Conservation (phyloP, 140 eudicot species). For the Flaveria floridana region DNA sequence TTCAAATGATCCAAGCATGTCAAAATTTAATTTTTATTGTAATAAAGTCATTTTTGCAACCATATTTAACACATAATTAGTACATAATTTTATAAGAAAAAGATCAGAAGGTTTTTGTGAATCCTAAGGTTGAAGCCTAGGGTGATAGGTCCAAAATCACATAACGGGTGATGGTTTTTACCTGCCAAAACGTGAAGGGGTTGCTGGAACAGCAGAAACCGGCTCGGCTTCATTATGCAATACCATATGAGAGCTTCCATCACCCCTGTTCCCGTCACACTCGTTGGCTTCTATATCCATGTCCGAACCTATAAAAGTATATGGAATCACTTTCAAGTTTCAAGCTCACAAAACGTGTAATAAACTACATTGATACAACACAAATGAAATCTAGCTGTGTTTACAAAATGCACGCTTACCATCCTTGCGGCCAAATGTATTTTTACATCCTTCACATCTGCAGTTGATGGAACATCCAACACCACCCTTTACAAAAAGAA, state of each 20-base stretch:
- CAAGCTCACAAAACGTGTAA: too few relatives aligned
- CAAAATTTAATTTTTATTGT: background rate
- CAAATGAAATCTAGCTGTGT: background rate
- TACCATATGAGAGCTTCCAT: slow-evolving; percentile 37
- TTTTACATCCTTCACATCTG: slow-evolving; percentile 93
- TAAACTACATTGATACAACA: too few relatives aligned
- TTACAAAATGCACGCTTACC: slow-evolving; percentile 45
- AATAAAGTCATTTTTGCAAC: background rate
- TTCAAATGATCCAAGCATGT: background rate
- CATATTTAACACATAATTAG: background rate
- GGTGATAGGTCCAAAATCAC: background rate
- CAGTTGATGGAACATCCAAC: slow-evolving; percentile 89
- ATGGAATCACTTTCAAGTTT: background rate
- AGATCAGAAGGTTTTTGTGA: background rate
- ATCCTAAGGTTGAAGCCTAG: background rate
- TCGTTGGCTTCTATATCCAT: slow-evolving; percentile 55
- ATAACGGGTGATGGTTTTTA: slow-evolving; percentile 11
- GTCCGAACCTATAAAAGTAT: slow-evolving; percentile 46
- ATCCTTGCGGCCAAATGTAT: slow-evolving; percentile 85
- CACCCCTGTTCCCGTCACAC: slow-evolving; percentile 38
- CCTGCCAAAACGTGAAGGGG: slow-evolving; percentile 68
- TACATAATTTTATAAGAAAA: background rate
- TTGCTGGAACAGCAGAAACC: slow-evolving; percentile 56
- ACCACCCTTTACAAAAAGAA: slow-evolving; percentile 61
- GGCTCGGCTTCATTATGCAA: slow-evolving; percentile 45